Base-by-base conservation (phyloP, 208 protist genomes). In the Trypanosomatidae sp. region DNA sequence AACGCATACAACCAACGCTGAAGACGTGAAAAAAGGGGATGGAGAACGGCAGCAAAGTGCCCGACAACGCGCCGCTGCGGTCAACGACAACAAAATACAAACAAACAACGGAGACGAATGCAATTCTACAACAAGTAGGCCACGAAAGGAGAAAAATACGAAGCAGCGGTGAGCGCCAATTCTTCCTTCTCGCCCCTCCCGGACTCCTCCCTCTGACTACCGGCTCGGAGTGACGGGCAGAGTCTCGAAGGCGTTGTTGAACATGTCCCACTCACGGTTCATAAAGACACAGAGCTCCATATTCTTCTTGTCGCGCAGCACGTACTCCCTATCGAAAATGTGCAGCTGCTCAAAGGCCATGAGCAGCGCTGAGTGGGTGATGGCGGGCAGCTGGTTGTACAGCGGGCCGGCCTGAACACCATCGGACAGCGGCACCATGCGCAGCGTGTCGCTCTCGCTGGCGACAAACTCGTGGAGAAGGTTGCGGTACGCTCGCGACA, bases 281-380 rank as follows among this genome's bases (percentile, higher is more conserved):
- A 93, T 87, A 72, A 97, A 97, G 10, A 97, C 76, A 72, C 93
- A 97, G 10, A 97, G 74, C 77, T 97, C 89, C 15, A 97, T 79
- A 41, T 74, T 76, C 77, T 92, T 93, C 25, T 92, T 76, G 33
- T 81, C 76, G 3, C 84, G 79, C 71, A 94, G 79, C 52, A 97
- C 77, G 67, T 92, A 89, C 77, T 94, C 87, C 62, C 85, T 83
- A 69, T 95, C 89, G 71, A 91, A 92, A 7, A 85, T 58, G 69
- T 95, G 91, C 25, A 95, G 66, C 74, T 95, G 88, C 53, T 96
- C 90, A 84, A 95, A 93, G 10, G 86, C 89, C 74, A 94, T 82
- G 28, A 81, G 46, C 46, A 97, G 71, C 8, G 93, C 89, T 36
- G 87, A 85, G 66, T 92, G 82, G 3, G 90, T 93, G 60, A 94